A percentile compares a stretch with the other conserved stretches of the same genome.
Conservation (phyloP, 345 rosid genomes). For the Citrus hindsii region DNA sequence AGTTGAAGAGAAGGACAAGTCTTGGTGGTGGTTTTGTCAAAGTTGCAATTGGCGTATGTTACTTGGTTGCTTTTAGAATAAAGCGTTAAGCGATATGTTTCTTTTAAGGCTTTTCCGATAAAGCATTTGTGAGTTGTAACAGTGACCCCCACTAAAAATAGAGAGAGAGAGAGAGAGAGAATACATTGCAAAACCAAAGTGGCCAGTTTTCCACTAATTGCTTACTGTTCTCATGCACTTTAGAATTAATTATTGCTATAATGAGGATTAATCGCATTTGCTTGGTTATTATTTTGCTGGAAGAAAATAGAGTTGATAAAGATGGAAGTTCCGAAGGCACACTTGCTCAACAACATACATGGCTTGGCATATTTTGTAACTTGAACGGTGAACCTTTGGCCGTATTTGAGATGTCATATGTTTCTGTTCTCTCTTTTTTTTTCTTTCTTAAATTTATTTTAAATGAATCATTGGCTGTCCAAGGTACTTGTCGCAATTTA, state of each 20-base stretch:
- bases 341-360: not conserved
- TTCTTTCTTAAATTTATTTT: no score
- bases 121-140: not conserved
- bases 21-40: not conserved
- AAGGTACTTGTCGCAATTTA: not conserved
- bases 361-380: not conserved
- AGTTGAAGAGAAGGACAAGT: not conserved
- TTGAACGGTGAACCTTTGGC: not conserved
- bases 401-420: not conserved
- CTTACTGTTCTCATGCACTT: not conserved
- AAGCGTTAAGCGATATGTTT: not conserved
- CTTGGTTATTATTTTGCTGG: not conserved
- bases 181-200: not conserved
- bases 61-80: not conserved
- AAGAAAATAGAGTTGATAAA: not conserved
- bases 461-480: not conserved
- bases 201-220: not conserved
- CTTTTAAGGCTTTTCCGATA: not conserved
- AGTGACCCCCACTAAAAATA: slow-evolving; percentile 3
- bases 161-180: no score
- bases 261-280: not conserved
- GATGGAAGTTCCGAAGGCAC: not conserved
- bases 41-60: not conserved
- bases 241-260: no score
- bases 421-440: not conserved